Evolutionary conservation across 331 rosid genomes (phyloP).

Genomic region (Cydonia oblonga): DNA sequence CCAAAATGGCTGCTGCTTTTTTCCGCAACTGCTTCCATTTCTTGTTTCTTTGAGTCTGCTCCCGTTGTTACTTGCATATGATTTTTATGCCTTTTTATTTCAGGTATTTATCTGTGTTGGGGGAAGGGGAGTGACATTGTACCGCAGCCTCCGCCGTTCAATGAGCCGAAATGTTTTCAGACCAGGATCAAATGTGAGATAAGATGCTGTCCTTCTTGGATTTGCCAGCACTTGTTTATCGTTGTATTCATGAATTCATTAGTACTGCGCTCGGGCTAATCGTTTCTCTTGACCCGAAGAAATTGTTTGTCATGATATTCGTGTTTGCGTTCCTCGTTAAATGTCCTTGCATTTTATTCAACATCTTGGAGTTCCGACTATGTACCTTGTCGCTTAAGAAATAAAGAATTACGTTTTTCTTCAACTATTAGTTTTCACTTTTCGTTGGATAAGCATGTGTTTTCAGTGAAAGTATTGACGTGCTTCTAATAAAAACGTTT

Average conservation of each 20-base stretch:
- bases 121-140: background rate
- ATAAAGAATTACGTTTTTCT: background rate
- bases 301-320: background rate
- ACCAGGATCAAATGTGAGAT: too few species aligned
- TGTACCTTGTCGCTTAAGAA: background rate
- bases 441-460: too few species aligned
- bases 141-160: background rate
- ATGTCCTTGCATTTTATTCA: too few species aligned
- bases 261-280: background rate
- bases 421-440: background rate
- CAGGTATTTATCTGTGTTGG: background rate
- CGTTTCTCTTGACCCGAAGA: background rate
- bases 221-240: background rate
- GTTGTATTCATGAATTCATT: background rate
- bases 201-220: background rate
- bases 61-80: background rate
- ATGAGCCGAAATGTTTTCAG: background rate
- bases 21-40: background rate
- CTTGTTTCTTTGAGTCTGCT: background rate
- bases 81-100: background rate
- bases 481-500: too few species aligned
- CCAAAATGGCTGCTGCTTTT: background rate
- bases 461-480: too few species aligned
- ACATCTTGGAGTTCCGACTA: background rate
- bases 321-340: background rate